Percentiles rank a stretch among this genome's conserved stretches.
These are phyloP conservation scores for Schoenoplectus triqueter DNA, from an alignment of 202 grass and related monocot genomes.

Conservation along the genomic window DNA sequence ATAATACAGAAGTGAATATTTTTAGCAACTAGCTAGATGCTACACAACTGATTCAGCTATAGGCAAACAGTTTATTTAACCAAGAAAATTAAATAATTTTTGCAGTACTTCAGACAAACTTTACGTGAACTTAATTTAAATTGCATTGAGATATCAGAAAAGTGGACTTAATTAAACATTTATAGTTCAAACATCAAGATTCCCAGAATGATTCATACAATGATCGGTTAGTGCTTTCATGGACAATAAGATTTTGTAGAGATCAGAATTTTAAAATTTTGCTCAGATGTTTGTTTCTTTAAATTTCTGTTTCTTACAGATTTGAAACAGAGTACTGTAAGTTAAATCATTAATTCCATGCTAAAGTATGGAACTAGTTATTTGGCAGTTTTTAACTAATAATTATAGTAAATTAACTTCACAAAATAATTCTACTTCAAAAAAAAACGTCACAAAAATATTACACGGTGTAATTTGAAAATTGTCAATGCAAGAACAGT, in stretches of 20 bases:
- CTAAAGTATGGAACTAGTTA: background rate
- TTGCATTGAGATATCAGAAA: background rate
- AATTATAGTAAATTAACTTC: constrained; percentile 2
- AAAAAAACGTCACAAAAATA: too few relatives aligned
- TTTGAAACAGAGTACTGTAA: background rate
- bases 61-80: background rate
- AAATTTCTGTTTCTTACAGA: background rate
- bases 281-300: background rate
- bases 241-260: background rate
- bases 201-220: too few relatives aligned
- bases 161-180: too few relatives aligned
- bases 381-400: background rate
- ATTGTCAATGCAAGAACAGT: background rate
- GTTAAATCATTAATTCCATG: too few relatives aligned
- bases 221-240: too few relatives aligned
- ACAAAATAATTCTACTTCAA: background rate
- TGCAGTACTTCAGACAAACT: background rate
- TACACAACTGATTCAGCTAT: background rate
- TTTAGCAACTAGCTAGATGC: background rate
- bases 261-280: background rate
- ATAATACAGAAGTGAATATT: constrained; percentile 19
- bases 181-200: too few relatives aligned
- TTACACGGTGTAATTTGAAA: background rate
- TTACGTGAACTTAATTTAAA: background rate
- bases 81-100: background rate